A percentile compares a stretch with the other conserved stretches of the same genome.
phyloP scores from a whole-genome alignment of 1,284 basidiomycete genomes.

The Golubevia sp. region DNA sequence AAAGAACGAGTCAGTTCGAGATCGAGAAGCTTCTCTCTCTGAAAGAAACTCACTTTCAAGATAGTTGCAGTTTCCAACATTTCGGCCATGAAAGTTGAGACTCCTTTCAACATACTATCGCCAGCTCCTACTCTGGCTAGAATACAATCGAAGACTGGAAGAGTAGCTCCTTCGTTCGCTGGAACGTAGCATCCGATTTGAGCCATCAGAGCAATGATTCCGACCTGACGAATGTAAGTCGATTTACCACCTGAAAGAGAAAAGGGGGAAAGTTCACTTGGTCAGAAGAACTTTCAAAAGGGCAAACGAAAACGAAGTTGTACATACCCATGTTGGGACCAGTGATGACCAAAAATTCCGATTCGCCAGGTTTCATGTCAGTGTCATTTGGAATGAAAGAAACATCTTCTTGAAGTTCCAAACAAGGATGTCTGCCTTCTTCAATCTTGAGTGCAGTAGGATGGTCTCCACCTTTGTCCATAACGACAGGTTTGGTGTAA shows the following conservation, averaged over 20 bases:
- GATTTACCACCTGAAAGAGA: slow-evolving; percentile 47
- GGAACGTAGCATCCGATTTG: slow-evolving; percentile 96
- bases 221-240: slow-evolving; percentile 68
- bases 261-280: neutral
- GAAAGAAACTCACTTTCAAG: slow-evolving; percentile 70
- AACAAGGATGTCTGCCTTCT: slow-evolving; percentile 79
- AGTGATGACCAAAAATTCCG: slow-evolving; percentile 87
- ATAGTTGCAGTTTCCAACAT: slow-evolving; percentile 98
- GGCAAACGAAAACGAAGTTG: neutral
- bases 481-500: slow-evolving; percentile 80
- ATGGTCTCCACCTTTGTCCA: slow-evolving; percentile 69
- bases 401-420: slow-evolving; percentile 94
- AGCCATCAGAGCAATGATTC: slow-evolving; percentile 92
- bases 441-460: slow-evolving; percentile 25
- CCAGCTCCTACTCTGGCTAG: slow-evolving; percentile 95
- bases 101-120: slow-evolving; percentile 94
- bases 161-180: slow-evolving; percentile 67
- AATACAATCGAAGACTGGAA: slow-evolving; percentile 96
- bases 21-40: neutral
- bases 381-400: slow-evolving; percentile 95
- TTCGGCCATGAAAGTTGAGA: slow-evolving; percentile 99
- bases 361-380: slow-evolving; percentile 77
- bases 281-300: neutral
- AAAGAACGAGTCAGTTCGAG: neutral
- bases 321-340: slow-evolving; percentile 37